Conservation (phyloP, 2,329 filamentous ascomycete genomes). For the Neocatenulostroma microsporum region DNA sequence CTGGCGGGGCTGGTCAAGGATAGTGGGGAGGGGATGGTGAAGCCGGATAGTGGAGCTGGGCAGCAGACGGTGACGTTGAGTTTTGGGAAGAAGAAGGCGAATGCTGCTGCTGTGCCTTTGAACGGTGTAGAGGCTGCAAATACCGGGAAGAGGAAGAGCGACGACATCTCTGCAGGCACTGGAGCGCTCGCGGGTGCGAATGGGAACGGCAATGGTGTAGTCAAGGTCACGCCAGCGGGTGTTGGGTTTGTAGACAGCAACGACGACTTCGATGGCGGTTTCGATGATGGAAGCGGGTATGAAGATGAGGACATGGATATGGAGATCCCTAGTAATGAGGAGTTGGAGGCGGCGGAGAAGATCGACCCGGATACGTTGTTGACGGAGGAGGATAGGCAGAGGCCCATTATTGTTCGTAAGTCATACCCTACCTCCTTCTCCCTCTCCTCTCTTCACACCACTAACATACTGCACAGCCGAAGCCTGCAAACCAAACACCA, state of each 20-base stretch:
- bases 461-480: conserved; percentile 50
- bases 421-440: conserved; percentile 3
- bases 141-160: conserved; percentile 27
- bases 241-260: conserved; percentile 62
- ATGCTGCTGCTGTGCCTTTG: conserved; percentile 33
- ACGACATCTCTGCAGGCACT: conserved; percentile 18
- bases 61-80: conserved; percentile 45
- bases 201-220: conserved; percentile 39
- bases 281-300: conserved; percentile 46
- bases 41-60: conserved; percentile 35
- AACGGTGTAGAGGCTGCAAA: conserved; percentile 27
- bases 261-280: conserved; percentile 49
- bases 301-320: conserved; percentile 30
- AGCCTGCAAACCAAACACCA: conserved; percentile 82
- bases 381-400: conserved; percentile 72
- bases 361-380: conserved; percentile 88
- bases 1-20: conserved; percentile 66
- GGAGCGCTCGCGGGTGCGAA: conserved; percentile 22
- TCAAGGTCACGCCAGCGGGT: conserved; percentile 43
- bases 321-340: conserved; percentile 29
- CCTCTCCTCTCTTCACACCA: too few species aligned
- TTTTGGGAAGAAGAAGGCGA: conserved; percentile 54
- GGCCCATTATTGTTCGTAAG: conserved; percentile 69
- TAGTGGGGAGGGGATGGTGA: conserved; percentile 58
- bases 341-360: conserved; percentile 61